Conservation (phyloP, 768 basidiomycete species). For the Hericium coralloides region DNA sequence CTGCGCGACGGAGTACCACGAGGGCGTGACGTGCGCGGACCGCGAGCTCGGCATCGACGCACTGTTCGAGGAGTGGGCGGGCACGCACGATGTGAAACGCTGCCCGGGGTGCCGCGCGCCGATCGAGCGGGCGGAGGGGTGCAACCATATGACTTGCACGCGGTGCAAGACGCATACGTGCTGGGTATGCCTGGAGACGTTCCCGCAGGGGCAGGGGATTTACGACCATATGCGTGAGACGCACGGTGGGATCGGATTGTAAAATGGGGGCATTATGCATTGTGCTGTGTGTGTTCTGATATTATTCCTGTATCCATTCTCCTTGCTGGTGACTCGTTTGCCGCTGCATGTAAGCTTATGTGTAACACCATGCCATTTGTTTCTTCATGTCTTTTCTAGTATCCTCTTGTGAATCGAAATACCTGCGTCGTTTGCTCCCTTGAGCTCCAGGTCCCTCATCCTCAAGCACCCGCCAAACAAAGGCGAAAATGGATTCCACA, state of each 20-base stretch:
- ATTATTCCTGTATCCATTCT: background rate
- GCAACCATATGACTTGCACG: constrained; percentile 78
- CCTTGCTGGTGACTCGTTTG: background rate
- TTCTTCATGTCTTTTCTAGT: too few species aligned
- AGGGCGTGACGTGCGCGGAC: constrained; percentile 57
- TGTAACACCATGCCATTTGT: too few species aligned
- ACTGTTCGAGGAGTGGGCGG: constrained; percentile 58
- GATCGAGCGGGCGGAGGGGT: constrained; percentile 69
- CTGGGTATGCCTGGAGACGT: constrained; percentile 71
- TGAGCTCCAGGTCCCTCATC: too few species aligned
- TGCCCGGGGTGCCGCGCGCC: constrained; percentile 65
- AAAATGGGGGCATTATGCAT: background rate
- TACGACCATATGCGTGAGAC: constrained; percentile 65
- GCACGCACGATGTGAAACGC: constrained; percentile 54
- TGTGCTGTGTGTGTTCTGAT: too few species aligned
- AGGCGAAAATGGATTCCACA: too few species aligned
- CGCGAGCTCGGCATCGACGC: constrained; percentile 38
- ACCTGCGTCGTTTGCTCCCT: too few species aligned
- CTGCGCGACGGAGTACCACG: constrained; percentile 54
- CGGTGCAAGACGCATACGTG: constrained; percentile 72
- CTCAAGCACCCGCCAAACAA: too few species aligned
- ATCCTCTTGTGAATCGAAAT: too few species aligned
- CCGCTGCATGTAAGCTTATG: too few species aligned
- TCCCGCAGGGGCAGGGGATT: constrained; percentile 58
- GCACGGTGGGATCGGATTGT: constrained; percentile 42